These are phyloP conservation scores for Calocera viscosa DNA, from an alignment of 768 basidiomycete genomes.

Conservation along the genomic window DNA sequence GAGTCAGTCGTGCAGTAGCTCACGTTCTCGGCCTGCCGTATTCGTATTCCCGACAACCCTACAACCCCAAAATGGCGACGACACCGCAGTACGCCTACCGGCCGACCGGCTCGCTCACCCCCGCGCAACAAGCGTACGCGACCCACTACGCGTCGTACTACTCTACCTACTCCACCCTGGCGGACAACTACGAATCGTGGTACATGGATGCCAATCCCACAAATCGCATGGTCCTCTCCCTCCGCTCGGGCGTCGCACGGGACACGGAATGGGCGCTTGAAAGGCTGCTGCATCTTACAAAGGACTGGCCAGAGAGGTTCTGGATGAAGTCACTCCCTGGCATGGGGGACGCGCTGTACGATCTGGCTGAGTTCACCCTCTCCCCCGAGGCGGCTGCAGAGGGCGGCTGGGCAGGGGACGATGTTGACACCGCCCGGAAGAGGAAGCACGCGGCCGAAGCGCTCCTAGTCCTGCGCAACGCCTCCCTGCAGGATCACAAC, in stretches of 20 bases:
- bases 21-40: not conserved
- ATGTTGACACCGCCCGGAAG: conserved; percentile 35
- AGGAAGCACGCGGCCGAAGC: conserved; percentile 74
- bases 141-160: not conserved
- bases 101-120: no score
- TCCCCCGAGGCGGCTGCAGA: conserved; percentile 36
- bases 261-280: conserved; percentile 88
- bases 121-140: not conserved
- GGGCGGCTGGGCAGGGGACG: not conserved
- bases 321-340: conserved; percentile 59
- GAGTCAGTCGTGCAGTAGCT: no score
- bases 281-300: conserved; percentile 65
- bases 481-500: conserved; percentile 54
- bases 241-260: conserved; percentile 66
- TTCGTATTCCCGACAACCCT: no score
- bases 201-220: conserved; percentile 67
- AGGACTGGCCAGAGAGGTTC: conserved; percentile 55
- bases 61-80: not conserved
- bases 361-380: conserved; percentile 76
- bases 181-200: conserved; percentile 21
- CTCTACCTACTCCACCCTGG: not conserved
- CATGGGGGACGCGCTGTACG: conserved; percentile 68
- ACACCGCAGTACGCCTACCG: not conserved
- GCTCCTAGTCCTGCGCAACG: conserved; percentile 76
- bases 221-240: conserved; percentile 84